phyloP scores from a whole-genome alignment of 768 basidiomycete species.

The Boletellus ananas region DNA sequence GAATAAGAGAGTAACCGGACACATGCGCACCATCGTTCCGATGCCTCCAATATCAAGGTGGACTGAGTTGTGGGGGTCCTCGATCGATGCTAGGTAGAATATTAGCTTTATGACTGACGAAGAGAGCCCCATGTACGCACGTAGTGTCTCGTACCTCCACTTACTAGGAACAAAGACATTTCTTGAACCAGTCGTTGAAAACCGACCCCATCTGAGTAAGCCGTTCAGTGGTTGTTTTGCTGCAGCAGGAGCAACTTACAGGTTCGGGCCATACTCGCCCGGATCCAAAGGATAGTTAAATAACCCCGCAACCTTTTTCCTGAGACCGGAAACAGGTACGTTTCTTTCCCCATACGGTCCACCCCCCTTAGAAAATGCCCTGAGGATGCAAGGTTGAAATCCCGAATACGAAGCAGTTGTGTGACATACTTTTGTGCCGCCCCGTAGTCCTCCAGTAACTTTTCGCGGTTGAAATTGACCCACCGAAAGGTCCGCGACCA shows the following conservation, averaged over 20 bases:
- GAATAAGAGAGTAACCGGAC: not conserved
- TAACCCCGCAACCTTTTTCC: conserved; percentile 10
- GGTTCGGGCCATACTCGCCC: conserved; percentile 12
- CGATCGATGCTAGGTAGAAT: conserved; percentile 8
- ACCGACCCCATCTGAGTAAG: too few species aligned
- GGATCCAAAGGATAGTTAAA: conserved; percentile 11
- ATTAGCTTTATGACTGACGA: not conserved
- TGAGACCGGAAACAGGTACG: conserved; percentile 14
- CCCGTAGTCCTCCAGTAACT: conserved; percentile 10
- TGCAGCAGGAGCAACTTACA: conserved; percentile 3
- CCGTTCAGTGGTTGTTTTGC: too few species aligned
- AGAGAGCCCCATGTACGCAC: too few species aligned
- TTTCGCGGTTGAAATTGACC: not conserved
- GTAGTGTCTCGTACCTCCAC: too few species aligned
- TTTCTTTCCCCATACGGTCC: too few species aligned
- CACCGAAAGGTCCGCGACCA: not conserved
- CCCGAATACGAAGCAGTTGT: too few species aligned
- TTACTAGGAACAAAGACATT: too few species aligned
- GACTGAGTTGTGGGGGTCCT: conserved; percentile 19
- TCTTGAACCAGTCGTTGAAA: too few species aligned
- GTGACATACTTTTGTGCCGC: conserved; percentile 8
- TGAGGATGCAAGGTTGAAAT: not conserved
- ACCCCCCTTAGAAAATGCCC: not conserved
- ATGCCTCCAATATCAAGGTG: conserved; percentile 17
- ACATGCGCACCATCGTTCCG: conserved; percentile 14